These are phyloP conservation scores for Aureobasidium sp. DNA, from an alignment of 2,329 filamentous ascomycete species.

Conservation along the genomic window DNA sequence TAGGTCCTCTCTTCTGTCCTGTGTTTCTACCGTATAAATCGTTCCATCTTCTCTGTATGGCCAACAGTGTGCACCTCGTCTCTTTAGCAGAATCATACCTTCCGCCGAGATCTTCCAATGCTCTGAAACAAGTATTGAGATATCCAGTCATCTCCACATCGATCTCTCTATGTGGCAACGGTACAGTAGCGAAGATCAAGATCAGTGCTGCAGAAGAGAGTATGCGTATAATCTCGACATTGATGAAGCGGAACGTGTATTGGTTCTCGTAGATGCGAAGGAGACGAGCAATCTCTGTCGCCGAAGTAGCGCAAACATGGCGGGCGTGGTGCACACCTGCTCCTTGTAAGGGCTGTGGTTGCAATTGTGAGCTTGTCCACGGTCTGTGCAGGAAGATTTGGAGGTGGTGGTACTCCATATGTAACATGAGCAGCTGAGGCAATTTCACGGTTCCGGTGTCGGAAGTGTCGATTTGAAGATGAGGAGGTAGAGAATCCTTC, in stretches of 20 bases:
- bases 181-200: conserved; percentile 25
- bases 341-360: conserved; percentile 34
- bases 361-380: conserved; percentile 35
- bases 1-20: neutral
- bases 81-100: conserved; percentile 33
- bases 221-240: conserved; percentile 36
- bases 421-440: conserved; percentile 15
- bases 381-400: conserved; percentile 37
- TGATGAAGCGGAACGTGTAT: conserved; percentile 36
- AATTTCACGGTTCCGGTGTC: neutral
- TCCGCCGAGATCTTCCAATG: conserved; percentile 33
- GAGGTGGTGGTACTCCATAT: conserved; percentile 37
- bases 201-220: conserved; percentile 36
- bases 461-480: conserved; percentile 26
- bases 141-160: conserved; percentile 25
- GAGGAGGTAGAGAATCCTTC: conserved; percentile 32
- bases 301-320: conserved; percentile 34
- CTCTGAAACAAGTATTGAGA: conserved; percentile 34
- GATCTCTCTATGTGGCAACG: conserved; percentile 6
- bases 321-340: conserved; percentile 36
- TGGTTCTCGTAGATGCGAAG: conserved; percentile 34
- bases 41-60: conserved; percentile 14
- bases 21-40: conserved; percentile 7
- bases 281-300: conserved; percentile 32
- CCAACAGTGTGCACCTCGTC: conserved; percentile 12